Conservation (phyloP, 2,329 filamentous ascomycete species). For the Reticulascus tulasneorum region DNA sequence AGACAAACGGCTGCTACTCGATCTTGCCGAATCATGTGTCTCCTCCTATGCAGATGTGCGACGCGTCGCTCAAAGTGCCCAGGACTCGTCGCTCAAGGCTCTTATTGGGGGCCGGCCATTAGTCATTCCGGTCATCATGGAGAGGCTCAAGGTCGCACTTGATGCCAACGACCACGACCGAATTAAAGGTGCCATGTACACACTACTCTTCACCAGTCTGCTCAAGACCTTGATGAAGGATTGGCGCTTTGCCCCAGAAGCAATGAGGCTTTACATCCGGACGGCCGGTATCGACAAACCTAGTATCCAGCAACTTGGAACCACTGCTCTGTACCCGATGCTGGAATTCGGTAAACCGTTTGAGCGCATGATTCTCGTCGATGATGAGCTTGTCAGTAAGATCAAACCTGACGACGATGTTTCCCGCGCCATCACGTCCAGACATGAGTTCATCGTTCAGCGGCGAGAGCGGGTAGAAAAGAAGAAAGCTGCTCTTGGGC, state of each 20-base stretch:
- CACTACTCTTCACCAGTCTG: constrained; percentile 81
- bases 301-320: constrained; percentile 86
- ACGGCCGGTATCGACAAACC: constrained; percentile 88
- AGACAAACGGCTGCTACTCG: constrained; percentile 78
- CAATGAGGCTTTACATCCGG: constrained; percentile 86
- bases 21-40: constrained; percentile 84
- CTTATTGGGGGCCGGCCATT: constrained; percentile 83
- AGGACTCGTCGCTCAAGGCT: constrained; percentile 89
- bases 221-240: constrained; percentile 84
- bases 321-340: constrained; percentile 76
- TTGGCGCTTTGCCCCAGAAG: constrained; percentile 90
- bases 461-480: constrained; percentile 75
- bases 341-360: constrained; percentile 89
- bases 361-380: constrained; percentile 79
- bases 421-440: constrained; percentile 55
- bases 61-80: constrained; percentile 85
- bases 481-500: constrained; percentile 75
- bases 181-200: constrained; percentile 93
- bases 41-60: constrained; percentile 94
- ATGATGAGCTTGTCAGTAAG: constrained; percentile 64
- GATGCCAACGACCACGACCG: constrained; percentile 78
- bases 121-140: constrained; percentile 83
- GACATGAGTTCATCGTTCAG: constrained; percentile 69
- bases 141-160: constrained; percentile 73
- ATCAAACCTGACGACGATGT: constrained; percentile 70